A percentile compares a stretch with the other conserved stretches of the same genome.
These are phyloP conservation scores for Cenococcum geophilum DNA, from an alignment of 495 filamentous ascomycete species.

Conservation along the genomic window DNA sequence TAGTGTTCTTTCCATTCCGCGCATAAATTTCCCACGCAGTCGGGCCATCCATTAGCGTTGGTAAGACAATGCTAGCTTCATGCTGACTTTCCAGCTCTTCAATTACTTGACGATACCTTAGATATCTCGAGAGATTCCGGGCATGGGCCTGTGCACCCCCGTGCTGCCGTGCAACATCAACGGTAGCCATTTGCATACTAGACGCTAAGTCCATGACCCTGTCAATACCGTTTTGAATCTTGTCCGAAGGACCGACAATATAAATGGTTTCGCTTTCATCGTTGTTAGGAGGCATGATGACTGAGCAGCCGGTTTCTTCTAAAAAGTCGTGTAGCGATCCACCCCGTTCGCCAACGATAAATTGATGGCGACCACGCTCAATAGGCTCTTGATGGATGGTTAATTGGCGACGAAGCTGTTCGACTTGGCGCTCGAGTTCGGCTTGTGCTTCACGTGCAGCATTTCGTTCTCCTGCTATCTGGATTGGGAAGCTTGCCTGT, in stretches of 20 bases:
- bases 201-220: constrained; percentile 76
- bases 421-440: constrained; percentile 69
- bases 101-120: constrained; percentile 68
- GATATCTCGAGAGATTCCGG: constrained; percentile 75
- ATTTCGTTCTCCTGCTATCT: constrained; percentile 76
- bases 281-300: constrained; percentile 66
- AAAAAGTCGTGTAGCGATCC: constrained; percentile 78
- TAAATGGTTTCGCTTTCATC: constrained; percentile 75
- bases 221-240: constrained; percentile 65
- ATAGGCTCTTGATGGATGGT: constrained; percentile 67
- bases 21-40: constrained; percentile 79
- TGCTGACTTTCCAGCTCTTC: constrained; percentile 69
- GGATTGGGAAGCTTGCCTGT: constrained; percentile 62
- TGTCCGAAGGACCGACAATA: constrained; percentile 70
- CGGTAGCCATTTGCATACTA: constrained; percentile 68
- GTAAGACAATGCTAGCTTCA: constrained; percentile 74
- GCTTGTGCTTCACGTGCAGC: constrained; percentile 73
- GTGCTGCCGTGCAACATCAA: constrained; percentile 73
- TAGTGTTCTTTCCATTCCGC: constrained; percentile 72
- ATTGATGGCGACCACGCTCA: constrained; percentile 75
- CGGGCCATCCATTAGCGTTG: constrained; percentile 55
- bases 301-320: constrained; percentile 79
- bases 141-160: constrained; percentile 71
- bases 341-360: constrained; percentile 78
- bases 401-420: constrained; percentile 63